A percentile compares a stretch with the other conserved stretches of the same genome.
phyloP scores from a whole-genome alignment of 352 stramenopile species.

The Elongisporangium undulatum region DNA sequence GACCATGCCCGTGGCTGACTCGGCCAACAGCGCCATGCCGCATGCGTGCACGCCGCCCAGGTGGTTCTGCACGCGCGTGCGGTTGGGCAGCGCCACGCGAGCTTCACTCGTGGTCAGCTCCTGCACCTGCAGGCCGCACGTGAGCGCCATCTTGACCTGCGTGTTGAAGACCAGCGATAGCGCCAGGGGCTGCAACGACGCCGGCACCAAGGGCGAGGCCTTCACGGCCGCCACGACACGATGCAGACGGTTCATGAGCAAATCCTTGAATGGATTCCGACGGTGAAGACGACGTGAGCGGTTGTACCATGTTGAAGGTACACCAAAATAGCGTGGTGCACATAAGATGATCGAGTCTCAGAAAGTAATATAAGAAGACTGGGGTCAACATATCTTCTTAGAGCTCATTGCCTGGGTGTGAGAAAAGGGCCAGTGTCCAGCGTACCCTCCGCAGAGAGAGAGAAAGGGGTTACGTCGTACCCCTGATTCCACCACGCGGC shows the following conservation, averaged over 20 bases:
- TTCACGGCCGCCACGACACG: conserved; percentile 53
- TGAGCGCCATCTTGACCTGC: conserved; percentile 81
- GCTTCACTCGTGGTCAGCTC: conserved; percentile 40
- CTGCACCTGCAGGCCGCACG: conserved; percentile 71
- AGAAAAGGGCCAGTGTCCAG: no score
- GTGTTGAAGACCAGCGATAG: conserved; percentile 79
- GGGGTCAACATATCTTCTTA: no score
- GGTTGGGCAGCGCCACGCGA: conserved; percentile 67
- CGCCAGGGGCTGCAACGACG: conserved; percentile 33
- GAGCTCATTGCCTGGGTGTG: no score
- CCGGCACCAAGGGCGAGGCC: conserved; percentile 26
- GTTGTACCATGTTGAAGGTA: no score
- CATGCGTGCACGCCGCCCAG: conserved; percentile 85
- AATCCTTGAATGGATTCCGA: no score
- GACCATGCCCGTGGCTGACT: conserved; percentile 81
- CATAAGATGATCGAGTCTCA: no score
- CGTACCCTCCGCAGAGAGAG: no score
- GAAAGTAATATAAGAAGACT: no score
- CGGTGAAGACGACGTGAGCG: no score
- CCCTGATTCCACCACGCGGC: no score
- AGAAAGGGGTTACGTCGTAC: no score
- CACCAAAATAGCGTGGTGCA: no score
- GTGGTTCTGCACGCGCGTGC: conserved; percentile 81
- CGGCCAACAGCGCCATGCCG: conserved; percentile 79
- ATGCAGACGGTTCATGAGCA: conserved; percentile 47